phyloP scores from a whole-genome alignment of 2,329 filamentous ascomycete species.

The Neopestalotiopsis sp. region DNA sequence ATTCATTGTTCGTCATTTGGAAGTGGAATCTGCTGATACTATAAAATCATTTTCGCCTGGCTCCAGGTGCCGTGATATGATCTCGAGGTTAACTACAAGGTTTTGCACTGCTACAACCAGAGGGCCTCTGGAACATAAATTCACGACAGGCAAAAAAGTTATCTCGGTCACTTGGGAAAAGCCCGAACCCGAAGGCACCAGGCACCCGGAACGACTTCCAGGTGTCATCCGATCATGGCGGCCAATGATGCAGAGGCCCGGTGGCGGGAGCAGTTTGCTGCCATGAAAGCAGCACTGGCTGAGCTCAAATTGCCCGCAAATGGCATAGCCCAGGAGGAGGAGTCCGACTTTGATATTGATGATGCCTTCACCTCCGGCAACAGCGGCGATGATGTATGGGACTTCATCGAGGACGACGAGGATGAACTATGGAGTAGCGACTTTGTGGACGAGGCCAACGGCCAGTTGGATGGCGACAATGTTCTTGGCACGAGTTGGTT shows the following conservation, averaged over 20 bases:
- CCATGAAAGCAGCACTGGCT: conserved; percentile 86
- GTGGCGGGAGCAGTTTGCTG: conserved; percentile 85
- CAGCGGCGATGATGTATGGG: conserved; percentile 86
- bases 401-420: conserved; percentile 80
- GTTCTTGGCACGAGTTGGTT: conserved; percentile 74
- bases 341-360: conserved; percentile 71
- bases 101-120: not conserved
- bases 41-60: not conserved
- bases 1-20: not conserved
- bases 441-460: conserved; percentile 54
- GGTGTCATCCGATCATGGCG: conserved; percentile 10
- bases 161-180: too few species aligned
- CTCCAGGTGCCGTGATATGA: not conserved
- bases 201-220: too few species aligned
- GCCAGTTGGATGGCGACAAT: conserved; percentile 32
- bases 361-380: conserved; percentile 61
- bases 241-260: conserved; percentile 54
- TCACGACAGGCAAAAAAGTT: not conserved
- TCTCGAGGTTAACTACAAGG: too few species aligned
- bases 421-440: conserved; percentile 71
- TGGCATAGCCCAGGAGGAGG: conserved; percentile 49
- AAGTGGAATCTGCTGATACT: not conserved
- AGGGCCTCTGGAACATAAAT: not conserved
- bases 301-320: conserved; percentile 63
- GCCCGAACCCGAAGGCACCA: too few species aligned